Percentiles rank a stretch among this genome's conserved stretches.
Conservation (phyloP, 768 basidiomycete species). For the Lepiota venenata region DNA sequence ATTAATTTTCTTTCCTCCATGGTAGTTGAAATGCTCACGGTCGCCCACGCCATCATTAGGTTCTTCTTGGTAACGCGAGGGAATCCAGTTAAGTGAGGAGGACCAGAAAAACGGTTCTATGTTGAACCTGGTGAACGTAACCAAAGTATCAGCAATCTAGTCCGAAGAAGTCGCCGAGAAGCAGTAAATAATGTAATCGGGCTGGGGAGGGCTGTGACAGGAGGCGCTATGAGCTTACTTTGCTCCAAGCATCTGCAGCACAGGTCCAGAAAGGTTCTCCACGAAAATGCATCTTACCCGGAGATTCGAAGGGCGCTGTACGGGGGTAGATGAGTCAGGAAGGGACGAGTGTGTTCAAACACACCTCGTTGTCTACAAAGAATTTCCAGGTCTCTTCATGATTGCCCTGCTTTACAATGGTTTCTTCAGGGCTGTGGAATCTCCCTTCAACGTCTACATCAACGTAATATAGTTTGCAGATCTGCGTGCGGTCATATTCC, state of each 20-base stretch:
- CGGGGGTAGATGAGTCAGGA: background rate
- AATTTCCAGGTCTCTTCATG: slow-evolving; percentile 34
- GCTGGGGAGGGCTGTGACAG: background rate
- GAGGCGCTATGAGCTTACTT: slow-evolving; percentile 42
- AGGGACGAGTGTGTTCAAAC: slow-evolving; percentile 13
- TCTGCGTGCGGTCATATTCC: background rate
- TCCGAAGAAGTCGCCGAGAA: slow-evolving; percentile 23
- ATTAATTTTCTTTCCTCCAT: background rate
- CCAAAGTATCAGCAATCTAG: background rate
- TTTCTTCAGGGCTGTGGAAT: slow-evolving; percentile 29
- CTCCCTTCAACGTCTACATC: slow-evolving; percentile 36
- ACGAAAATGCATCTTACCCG: slow-evolving; percentile 52
- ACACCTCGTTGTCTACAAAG: slow-evolving; percentile 31
- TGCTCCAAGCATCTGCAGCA: slow-evolving; percentile 59
- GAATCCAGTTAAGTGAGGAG: slow-evolving; percentile 65
- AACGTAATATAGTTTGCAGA: slow-evolving; percentile 28
- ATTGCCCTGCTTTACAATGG: slow-evolving; percentile 19
- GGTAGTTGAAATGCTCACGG: slow-evolving; percentile 35
- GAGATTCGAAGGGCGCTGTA: slow-evolving; percentile 29
- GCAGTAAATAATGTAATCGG: slow-evolving; percentile 35
- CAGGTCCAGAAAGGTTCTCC: slow-evolving; percentile 46
- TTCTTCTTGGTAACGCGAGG: slow-evolving; percentile 59
- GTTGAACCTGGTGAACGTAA: slow-evolving; percentile 34
- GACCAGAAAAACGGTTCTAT: slow-evolving; percentile 70
- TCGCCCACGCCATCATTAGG: slow-evolving; percentile 37